Conservation (phyloP, 2,329 filamentous ascomycete species). For the Catunica adiposa region DNA sequence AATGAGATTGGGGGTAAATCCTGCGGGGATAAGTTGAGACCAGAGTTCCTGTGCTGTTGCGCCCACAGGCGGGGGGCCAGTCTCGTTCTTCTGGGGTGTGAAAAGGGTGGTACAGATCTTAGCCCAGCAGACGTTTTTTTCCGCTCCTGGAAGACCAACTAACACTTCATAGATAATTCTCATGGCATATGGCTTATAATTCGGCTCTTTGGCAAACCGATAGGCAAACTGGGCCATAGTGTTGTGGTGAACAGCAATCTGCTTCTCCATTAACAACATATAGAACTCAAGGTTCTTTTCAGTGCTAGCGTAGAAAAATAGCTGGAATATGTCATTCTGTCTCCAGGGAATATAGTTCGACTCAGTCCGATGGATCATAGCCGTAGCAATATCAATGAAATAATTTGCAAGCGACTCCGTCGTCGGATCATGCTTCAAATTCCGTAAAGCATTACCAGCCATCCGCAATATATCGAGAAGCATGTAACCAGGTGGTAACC, state of each 20-base stretch:
- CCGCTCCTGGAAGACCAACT: slow-evolving; percentile 21
- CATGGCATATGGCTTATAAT: slow-evolving; percentile 12
- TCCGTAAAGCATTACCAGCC: background rate
- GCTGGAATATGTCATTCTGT: slow-evolving; percentile 19
- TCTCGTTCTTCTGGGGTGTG: background rate
- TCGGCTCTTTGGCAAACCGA: slow-evolving; percentile 27
- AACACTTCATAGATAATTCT: slow-evolving; percentile 21
- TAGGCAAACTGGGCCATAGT: slow-evolving; percentile 33
- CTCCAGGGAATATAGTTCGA: slow-evolving; percentile 21
- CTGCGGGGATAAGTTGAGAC: slow-evolving; percentile 25
- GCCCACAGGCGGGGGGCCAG: slow-evolving; percentile 20
- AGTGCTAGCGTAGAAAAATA: slow-evolving; percentile 16
- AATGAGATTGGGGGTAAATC: slow-evolving; percentile 44
- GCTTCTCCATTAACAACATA: slow-evolving; percentile 19
- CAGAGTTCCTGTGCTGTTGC: slow-evolving; percentile 27
- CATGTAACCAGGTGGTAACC: slow-evolving; percentile 11
- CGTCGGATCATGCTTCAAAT: background rate
- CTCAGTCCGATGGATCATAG: slow-evolving; percentile 5
- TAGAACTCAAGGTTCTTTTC: slow-evolving; percentile 24
- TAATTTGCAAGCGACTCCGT: slow-evolving; percentile 15
- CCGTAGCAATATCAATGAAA: slow-evolving; percentile 18
- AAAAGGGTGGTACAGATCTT: slow-evolving; percentile 37
- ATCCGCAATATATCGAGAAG: slow-evolving; percentile 9
- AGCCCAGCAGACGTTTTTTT: slow-evolving; percentile 27
- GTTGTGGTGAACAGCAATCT: slow-evolving; percentile 23